Evolutionary conservation across 371 early-diverging fungal species (phyloP), one percentile per base, ranked within the genome.

Genomic region (Rhizopus microsporus): DNA sequence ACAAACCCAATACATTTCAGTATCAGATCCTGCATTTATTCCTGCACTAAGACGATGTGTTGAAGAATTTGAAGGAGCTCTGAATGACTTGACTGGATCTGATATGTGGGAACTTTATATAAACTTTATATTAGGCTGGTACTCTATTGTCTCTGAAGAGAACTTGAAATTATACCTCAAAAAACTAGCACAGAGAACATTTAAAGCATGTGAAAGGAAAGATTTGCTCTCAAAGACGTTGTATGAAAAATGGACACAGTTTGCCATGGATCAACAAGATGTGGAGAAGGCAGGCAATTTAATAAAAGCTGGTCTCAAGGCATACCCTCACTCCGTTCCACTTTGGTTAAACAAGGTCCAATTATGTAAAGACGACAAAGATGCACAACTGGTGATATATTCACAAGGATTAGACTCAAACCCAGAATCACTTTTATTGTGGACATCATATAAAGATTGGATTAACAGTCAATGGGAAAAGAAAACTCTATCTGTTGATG

Each of bases 81-180:
- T 86, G 37, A 31, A 74, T 51, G 78, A 69, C 17, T 30, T 71
- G 30, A 57, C 69, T 6, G 51, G 49, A 8, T 49, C 74, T 0
- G 80, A 63, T 16, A 82, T 86, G 79, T 88, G 84, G 82, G 72
- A 71, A 45, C 57, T 61, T 38, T 93, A 87, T 64, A 68, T 81
- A 13, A 58, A 67, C 6, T 92, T 91, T 62, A 69, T 92, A 64
- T 58, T 47, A 0, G 67, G 69, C 17, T 83, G 87, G 75, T 66
- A 68, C 9, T 51, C 56, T 2, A 58, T 68, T 3, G 79, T 75
- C 8, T 62, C 67, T 33, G 89, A 89, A 71, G 75, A 78, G 43
- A 84, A 85, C 60, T 60, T 88, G 72, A 78, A 82, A 77, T 55
- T 78, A 32, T 85, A 83, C 59, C 75, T 85, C 35, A 63, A 62